These are phyloP conservation scores for Russula sp. DNA, from an alignment of 768 basidiomycete genomes.

Conservation along the genomic window DNA sequence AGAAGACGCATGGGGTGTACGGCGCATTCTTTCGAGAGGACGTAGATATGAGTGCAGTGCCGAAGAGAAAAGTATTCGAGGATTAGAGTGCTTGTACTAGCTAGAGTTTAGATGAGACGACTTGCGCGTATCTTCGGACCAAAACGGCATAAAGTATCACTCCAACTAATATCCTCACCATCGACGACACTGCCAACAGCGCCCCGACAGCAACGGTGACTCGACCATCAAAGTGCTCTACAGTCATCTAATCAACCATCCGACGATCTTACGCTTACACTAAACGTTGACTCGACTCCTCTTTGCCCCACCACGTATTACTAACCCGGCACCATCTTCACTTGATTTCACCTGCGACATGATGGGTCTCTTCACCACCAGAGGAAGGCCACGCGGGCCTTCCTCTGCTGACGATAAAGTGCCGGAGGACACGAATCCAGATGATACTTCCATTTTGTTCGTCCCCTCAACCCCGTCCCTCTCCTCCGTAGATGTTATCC, in stretches of 20 bases:
- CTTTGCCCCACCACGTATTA: not conserved
- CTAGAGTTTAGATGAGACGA: not conserved
- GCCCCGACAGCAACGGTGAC: not conserved
- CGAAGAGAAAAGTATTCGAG: constrained; percentile 75
- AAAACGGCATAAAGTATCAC: too few species aligned
- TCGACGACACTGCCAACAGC: not conserved
- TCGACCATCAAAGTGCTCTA: too few species aligned
- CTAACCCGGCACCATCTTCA: not conserved
- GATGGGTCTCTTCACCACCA: constrained; percentile 64
- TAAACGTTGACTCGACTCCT: not conserved
- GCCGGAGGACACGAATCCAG: constrained; percentile 77
- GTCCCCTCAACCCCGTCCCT: constrained; percentile 32
- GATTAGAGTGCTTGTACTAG: constrained; percentile 14
- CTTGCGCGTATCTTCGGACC: too few species aligned
- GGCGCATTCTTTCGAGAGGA: constrained; percentile 80
- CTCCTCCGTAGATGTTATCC: constrained; percentile 23
- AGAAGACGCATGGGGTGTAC: constrained; percentile 85
- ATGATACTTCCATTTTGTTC: constrained; percentile 85
- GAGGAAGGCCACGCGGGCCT: constrained; percentile 59
- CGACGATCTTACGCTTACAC: not conserved
- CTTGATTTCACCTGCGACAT: constrained; percentile 32
- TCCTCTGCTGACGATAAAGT: constrained; percentile 55
- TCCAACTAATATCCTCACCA: not conserved
- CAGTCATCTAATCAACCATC: too few species aligned
- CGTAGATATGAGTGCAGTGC: constrained; percentile 48